These are phyloP conservation scores for Lactuca saligna DNA, from an alignment of 129 eudicot genomes.

Conservation along the genomic window DNA sequence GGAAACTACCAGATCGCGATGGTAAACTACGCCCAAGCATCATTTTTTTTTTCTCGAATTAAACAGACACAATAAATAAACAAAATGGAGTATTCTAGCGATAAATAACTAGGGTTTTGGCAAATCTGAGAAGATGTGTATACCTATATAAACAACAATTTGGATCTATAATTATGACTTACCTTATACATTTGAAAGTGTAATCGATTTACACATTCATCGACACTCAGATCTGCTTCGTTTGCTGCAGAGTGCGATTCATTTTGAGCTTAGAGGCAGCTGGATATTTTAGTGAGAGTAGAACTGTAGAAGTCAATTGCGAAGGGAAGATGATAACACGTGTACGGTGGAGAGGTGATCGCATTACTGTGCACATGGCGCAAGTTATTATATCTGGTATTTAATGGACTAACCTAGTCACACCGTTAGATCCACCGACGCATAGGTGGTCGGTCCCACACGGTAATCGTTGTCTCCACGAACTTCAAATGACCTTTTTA, in stretches of 20 bases:
- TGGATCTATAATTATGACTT: slow-evolving; percentile 20
- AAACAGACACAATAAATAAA: background rate
- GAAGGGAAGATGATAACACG: slow-evolving; percentile 15
- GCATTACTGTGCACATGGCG: slow-evolving; percentile 26
- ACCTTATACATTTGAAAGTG: slow-evolving; percentile 31
- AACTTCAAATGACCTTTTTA: too few relatives aligned
- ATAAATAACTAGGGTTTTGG: slow-evolving; percentile 10
- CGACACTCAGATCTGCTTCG: slow-evolving; percentile 9
- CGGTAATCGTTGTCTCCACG: slow-evolving; percentile 7
- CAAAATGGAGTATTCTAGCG: background rate
- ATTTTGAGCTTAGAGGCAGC: slow-evolving; percentile 14
- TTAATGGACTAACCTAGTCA: slow-evolving; percentile 14
- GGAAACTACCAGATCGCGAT: slow-evolving; percentile 56
- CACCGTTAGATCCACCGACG: slow-evolving; percentile 38
- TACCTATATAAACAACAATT: slow-evolving; percentile 25
- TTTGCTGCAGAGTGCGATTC: slow-evolving; percentile 1
- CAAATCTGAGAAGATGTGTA: slow-evolving; percentile 35
- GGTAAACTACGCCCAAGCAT: slow-evolving; percentile 61
- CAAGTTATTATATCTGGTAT: background rate
- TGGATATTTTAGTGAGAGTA: slow-evolving; percentile 18
- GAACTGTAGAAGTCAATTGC: slow-evolving; percentile 17
- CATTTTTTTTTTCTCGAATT: slow-evolving; percentile 22
- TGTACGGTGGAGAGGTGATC: slow-evolving; percentile 28
- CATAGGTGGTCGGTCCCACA: slow-evolving; percentile 25
- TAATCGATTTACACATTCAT: slow-evolving; percentile 17